Percentiles rank a stretch among this genome's conserved stretches.
phyloP scores from a whole-genome alignment of 1,284 basidiomycete genomes.

The Agaricales sp. region DNA sequence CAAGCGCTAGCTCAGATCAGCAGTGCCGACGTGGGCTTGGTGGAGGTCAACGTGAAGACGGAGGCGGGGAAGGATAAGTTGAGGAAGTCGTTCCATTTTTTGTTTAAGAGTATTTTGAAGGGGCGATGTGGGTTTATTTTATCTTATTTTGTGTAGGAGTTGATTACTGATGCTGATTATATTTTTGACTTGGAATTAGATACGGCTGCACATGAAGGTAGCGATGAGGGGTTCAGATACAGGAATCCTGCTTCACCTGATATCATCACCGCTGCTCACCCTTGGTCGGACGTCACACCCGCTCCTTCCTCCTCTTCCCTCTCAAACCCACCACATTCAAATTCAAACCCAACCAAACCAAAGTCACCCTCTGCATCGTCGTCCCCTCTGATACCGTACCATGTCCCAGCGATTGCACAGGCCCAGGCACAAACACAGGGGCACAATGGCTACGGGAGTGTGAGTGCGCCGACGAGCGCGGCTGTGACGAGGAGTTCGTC shows the following conservation, averaged over 20 bases:
- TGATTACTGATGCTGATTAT: too few species aligned
- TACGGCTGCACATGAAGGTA: constrained; percentile 21
- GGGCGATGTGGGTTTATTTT: constrained; percentile 35
- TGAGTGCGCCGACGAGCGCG: neutral
- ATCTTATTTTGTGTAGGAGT: constrained; percentile 6
- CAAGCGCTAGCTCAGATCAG: constrained; percentile 36
- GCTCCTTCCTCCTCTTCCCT: constrained; percentile 40
- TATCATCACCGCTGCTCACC: constrained; percentile 35
- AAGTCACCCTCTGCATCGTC: too few species aligned
- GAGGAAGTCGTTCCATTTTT: constrained; percentile 53
- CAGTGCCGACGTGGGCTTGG: constrained; percentile 56
- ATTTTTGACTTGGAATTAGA: too few species aligned
- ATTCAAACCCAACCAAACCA: too few species aligned
- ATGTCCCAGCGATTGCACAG: neutral
- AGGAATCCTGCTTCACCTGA: constrained; percentile 67
- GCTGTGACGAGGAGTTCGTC: constrained; percentile 1
- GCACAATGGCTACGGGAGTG: too few species aligned
- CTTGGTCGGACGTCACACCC: constrained; percentile 36
- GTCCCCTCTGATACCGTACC: neutral
- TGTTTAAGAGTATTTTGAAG: constrained; percentile 48
- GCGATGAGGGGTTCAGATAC: constrained; percentile 29
- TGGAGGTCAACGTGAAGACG: constrained; percentile 44
- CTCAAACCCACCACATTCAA: constrained; percentile 22
- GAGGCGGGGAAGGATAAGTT: constrained; percentile 52
- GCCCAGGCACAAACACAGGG: too few species aligned